Base-by-base conservation (phyloP, 352 stramenopile species). In the Phytopythium sindhum region DNA sequence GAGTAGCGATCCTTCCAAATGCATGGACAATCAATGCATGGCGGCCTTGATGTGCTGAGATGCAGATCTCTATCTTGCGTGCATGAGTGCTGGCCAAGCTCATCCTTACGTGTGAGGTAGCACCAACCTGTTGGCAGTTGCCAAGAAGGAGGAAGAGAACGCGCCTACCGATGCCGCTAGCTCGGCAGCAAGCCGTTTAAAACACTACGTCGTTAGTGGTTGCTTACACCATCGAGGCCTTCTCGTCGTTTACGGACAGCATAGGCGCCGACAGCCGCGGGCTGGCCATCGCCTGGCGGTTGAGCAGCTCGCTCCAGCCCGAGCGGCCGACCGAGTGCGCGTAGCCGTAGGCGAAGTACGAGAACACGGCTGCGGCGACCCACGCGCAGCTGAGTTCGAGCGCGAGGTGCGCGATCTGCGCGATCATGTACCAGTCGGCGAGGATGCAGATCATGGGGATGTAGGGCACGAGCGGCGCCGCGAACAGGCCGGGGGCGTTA, bases 321-420 rank as follows among this genome's bases (percentile, higher is more conserved):
- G 75, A 77, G 41, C 72, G 74, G 23, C 77, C 77, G 1, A 71
- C 65, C 57, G 69, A 65, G 63, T 81, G 64, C n/a, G 64, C 50
- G 59, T 77, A 80, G 50, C 77, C 77, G 61, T 86, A 86, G 23
- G 58, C 52, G 23, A 86, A 75, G 64, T 86, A 84, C 42, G 74
- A 78, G 12, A 86, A n/a, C 23, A 79, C 58, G 5, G 75, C 77
- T 17, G 65, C 45, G 24, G 65, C 55, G 61, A 83, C 69, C 74
- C 75, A 86, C 2, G 65, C 66, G 17, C 66, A 70, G 44, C 67
- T 68, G 35, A 75, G 65, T n/a, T 64, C 72, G 26, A 86, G 68
- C 23, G 69, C 73, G n/a, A 78, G 50, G 58, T 75, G 58, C n/a
- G 64, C 64, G 54, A 81, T 67, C 64, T 86, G 77, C 39, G 74